Evolutionary conservation across 164 flowering plant genomes (phyloP).

Genomic region (Macadamia integrifolia): DNA sequence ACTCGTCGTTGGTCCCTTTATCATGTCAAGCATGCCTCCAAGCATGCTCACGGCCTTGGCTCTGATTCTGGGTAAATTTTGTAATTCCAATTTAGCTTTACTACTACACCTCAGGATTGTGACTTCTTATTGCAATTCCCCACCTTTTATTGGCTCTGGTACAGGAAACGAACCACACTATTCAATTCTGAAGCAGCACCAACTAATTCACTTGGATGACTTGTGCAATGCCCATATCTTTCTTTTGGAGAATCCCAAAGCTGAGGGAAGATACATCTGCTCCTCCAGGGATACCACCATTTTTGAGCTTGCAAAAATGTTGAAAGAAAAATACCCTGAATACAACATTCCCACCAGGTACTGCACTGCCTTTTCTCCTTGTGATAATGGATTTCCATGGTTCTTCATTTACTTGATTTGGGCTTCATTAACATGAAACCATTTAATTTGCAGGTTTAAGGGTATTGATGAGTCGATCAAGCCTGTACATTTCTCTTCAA

Average conservation of each 20-base stretch:
- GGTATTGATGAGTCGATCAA: slow-evolving; percentile 41
- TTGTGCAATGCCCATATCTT: slow-evolving; percentile 62
- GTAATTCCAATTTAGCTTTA: too few species aligned
- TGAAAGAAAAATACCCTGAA: slow-evolving; percentile 59
- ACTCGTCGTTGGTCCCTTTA: slow-evolving; percentile 30
- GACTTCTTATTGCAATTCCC: too few species aligned
- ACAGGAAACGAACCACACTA: slow-evolving; percentile 61
- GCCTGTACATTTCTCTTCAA: slow-evolving; percentile 46
- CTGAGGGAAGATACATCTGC: slow-evolving; percentile 78
- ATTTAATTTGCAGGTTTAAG: slow-evolving; percentile 38
- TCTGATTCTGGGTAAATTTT: slow-evolving; percentile 12
- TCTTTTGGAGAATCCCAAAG: slow-evolving; percentile 57
- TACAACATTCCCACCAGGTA: slow-evolving; percentile 61
- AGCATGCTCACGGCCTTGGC: slow-evolving; percentile 29
- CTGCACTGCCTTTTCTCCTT: background rate
- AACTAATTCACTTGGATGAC: slow-evolving; percentile 24
- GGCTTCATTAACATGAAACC: background rate
- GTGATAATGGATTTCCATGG: background rate
- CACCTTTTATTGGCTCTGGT: background rate
- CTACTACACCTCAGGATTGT: background rate
- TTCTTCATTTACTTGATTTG: background rate
- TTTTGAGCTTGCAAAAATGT: slow-evolving; percentile 43
- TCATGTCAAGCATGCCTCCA: slow-evolving; percentile 28
- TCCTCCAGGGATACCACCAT: slow-evolving; percentile 58
- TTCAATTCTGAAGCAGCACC: slow-evolving; percentile 12